A percentile compares a stretch with the other conserved stretches of the same genome.
Evolutionary conservation across 345 rosid species (phyloP).

Genomic region (Acer saccharum): DNA sequence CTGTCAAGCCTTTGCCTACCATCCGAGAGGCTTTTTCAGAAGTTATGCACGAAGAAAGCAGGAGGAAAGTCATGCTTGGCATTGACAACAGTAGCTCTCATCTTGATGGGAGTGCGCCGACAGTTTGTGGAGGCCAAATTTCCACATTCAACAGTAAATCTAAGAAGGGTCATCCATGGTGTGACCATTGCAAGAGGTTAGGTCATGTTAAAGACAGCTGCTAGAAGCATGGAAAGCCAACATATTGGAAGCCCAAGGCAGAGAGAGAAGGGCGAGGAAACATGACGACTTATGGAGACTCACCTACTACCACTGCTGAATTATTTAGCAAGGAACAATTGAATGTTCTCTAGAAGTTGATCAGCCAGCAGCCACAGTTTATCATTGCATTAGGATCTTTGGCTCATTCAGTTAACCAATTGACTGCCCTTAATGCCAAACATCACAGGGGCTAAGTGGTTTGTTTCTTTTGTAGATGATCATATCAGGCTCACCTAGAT

Average conservation of each 20-base stretch:
- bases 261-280: not conserved
- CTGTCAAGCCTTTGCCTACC: not conserved
- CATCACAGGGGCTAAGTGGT: not conserved
- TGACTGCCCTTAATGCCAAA: not conserved
- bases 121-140: not conserved
- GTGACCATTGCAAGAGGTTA: not conserved
- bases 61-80: not conserved
- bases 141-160: not conserved
- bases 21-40: not conserved
- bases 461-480: not conserved
- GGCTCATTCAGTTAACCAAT: not conserved
- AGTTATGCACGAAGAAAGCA: not conserved
- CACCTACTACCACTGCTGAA: not conserved
- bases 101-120: not conserved
- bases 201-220: not conserved
- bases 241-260: not conserved
- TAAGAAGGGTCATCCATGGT: not conserved
- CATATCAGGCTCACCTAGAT: slow-evolving; percentile 1
- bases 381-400: not conserved
- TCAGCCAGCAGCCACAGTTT: not conserved
- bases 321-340: not conserved
- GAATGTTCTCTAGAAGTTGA: not conserved
- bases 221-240: not conserved
- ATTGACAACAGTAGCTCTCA: not conserved
- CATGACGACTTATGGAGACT: not conserved